A percentile compares a stretch with the other conserved stretches of the same genome.
These are phyloP conservation scores for Oropetium thomaeum DNA, from an alignment of 176 grass and related monocot genomes.

Conservation along the genomic window DNA sequence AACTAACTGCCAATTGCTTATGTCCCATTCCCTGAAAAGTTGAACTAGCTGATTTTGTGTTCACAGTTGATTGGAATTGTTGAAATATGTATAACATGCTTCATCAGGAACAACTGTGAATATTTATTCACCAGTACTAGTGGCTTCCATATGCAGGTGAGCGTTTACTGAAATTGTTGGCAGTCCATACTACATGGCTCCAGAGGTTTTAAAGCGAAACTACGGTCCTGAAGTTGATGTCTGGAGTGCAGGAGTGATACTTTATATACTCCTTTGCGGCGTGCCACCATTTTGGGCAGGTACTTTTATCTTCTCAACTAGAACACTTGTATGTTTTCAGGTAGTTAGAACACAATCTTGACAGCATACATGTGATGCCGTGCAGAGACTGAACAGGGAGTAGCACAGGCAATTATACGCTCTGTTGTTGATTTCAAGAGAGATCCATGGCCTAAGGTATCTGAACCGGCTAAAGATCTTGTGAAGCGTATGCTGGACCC, in stretches of 20 bases:
- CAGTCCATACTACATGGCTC: constrained; percentile 99
- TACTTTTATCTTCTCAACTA: constrained; percentile 33
- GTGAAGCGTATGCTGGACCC: constrained; percentile 84
- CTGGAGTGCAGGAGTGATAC: constrained; percentile 98
- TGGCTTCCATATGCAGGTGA: constrained; percentile 60
- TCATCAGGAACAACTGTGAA: constrained; percentile 6
- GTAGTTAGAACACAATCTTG: constrained; percentile 9
- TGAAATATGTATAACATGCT: background rate
- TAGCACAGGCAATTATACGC: constrained; percentile 91
- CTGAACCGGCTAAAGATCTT: constrained; percentile 94
- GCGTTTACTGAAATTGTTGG: constrained; percentile 92
- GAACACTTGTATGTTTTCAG: background rate
- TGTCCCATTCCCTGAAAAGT: constrained; percentile 21
- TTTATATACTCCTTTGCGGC: constrained; percentile 92
- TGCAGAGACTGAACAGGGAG: constrained; percentile 91
- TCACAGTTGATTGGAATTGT: constrained; percentile 3
- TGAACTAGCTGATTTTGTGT: constrained; percentile 18
- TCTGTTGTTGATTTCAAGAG: constrained; percentile 93
- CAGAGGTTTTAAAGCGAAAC: constrained; percentile 89
- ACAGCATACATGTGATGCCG: constrained; percentile 23
- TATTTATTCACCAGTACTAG: background rate
- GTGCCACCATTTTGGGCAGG: constrained; percentile 99
- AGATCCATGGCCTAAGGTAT: constrained; percentile 89
- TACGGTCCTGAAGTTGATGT: constrained; percentile 96
- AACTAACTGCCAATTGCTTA: background rate